Percentiles rank a stretch among this genome's conserved stretches.
phyloP scores from a whole-genome alignment of 257 asterid genomes.

The Jacaranda mimosifolia region DNA sequence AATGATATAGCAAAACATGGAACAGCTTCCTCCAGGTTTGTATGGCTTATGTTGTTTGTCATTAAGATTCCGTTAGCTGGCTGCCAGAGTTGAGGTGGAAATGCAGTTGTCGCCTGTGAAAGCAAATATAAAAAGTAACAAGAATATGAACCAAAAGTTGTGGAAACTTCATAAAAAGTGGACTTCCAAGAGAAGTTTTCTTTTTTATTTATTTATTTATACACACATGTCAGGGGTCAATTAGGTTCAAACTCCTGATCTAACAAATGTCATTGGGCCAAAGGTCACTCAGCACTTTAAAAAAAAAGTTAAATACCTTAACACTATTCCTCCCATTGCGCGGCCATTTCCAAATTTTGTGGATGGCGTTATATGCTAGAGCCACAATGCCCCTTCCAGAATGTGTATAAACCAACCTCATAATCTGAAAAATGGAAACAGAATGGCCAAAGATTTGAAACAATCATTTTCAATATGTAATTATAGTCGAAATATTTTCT shows the following conservation, averaged over 20 bases:
- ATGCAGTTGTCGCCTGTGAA: conserved; percentile 59
- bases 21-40: conserved; percentile 69
- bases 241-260: too few relatives aligned
- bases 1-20: conserved; percentile 78
- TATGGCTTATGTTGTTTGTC: conserved; percentile 68
- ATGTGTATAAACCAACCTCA: conserved; percentile 64
- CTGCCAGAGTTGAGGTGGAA: conserved; percentile 70
- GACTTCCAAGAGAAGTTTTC: too few relatives aligned
- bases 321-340: conserved; percentile 56
- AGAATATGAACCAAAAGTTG: conserved; percentile 14
- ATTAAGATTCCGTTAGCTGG: conserved; percentile 67
- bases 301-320: conserved; percentile 49
- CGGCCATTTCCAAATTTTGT: conserved; percentile 85
- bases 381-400: conserved; percentile 72
- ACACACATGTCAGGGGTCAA: too few relatives aligned
- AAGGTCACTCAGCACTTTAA: background rate
- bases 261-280: too few relatives aligned
- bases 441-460: background rate
- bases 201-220: too few relatives aligned
- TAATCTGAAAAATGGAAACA: conserved; percentile 51
- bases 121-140: background rate
- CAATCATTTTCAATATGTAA: too few relatives aligned
- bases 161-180: too few relatives aligned
- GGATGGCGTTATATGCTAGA: conserved; percentile 65
- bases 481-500: too few relatives aligned